phyloP scores from a whole-genome alignment of 2,329 filamentous ascomycete species.

The Alternaria metachromatica region DNA sequence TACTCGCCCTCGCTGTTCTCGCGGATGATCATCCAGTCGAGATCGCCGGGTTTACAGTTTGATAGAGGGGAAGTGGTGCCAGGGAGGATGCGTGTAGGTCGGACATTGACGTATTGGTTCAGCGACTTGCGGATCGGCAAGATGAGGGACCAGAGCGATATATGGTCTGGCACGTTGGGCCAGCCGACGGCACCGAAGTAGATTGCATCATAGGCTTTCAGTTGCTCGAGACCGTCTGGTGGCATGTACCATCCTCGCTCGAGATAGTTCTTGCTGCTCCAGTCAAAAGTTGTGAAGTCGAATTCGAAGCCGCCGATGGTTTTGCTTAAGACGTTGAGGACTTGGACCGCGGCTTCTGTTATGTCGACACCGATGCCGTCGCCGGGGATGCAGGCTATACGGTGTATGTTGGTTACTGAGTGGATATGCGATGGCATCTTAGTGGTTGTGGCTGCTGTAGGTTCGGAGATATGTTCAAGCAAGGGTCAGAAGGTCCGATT shows the following conservation, averaged over 20 bases:
- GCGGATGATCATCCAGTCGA: constrained; percentile 58
- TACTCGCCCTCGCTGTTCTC: constrained; percentile 60
- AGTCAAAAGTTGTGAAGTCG: constrained; percentile 60
- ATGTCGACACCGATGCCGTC: constrained; percentile 45
- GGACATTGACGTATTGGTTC: constrained; percentile 73
- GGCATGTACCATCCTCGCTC: constrained; percentile 62
- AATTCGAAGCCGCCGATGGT: constrained; percentile 56
- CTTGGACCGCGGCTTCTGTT: constrained; percentile 34
- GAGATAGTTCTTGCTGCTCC: constrained; percentile 57
- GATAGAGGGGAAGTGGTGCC: constrained; percentile 52
- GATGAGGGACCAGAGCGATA: constrained; percentile 71
- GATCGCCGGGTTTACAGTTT: constrained; percentile 43
- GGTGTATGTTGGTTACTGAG: constrained; percentile 36
- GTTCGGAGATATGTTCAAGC: not conserved
- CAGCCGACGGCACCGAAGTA: constrained; percentile 67
- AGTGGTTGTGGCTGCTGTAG: not conserved
- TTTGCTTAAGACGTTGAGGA: constrained; percentile 53
- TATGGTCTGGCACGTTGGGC: constrained; percentile 69
- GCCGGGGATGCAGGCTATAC: constrained; percentile 42
- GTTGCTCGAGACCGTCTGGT: constrained; percentile 56
- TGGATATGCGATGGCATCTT: constrained; percentile 37
- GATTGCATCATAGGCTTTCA: constrained; percentile 62
- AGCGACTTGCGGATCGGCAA: constrained; percentile 71
- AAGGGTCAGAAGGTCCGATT: not conserved
- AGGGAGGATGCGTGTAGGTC: constrained; percentile 57